These are phyloP conservation scores for Mycena indigotica DNA, from an alignment of 768 basidiomycete species.

Conservation along the genomic window DNA sequence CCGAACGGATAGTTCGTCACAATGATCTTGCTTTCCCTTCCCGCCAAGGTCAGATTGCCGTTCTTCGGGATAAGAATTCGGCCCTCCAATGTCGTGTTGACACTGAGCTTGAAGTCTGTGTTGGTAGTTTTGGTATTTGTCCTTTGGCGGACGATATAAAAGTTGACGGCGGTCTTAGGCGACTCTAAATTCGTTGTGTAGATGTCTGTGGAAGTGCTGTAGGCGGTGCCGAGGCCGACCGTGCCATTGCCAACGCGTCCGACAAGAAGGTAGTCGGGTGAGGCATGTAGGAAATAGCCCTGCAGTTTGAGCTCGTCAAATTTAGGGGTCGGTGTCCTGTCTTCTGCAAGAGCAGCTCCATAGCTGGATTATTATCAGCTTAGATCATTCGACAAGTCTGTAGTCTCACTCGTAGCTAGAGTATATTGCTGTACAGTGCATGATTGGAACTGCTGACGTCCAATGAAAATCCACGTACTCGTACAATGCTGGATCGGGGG, in stretches of 20 bases:
- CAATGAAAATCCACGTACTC: slow-evolving; percentile 4
- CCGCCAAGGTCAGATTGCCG: slow-evolving; percentile 53
- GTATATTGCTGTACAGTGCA: slow-evolving; percentile 29
- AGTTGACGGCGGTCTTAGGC: slow-evolving; percentile 52
- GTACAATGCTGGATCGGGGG: slow-evolving; percentile 10
- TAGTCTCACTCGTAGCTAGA: slow-evolving; percentile 39
- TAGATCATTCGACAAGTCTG: neutral
- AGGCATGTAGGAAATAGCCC: slow-evolving; percentile 64
- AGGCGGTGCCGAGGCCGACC: slow-evolving; percentile 38
- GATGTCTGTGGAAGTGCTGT: slow-evolving; percentile 38
- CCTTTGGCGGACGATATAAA: slow-evolving; percentile 60
- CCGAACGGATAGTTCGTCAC: slow-evolving; percentile 69
- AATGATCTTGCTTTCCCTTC: slow-evolving; percentile 54
- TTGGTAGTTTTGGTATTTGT: slow-evolving; percentile 50
- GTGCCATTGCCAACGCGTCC: slow-evolving; percentile 59
- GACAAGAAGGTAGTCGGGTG: slow-evolving; percentile 65
- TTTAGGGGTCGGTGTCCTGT: slow-evolving; percentile 56
- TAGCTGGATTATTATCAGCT: neutral
- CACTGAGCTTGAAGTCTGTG: slow-evolving; percentile 41
- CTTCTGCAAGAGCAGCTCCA: slow-evolving; percentile 50
- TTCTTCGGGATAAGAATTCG: slow-evolving; percentile 40
- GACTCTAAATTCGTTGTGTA: slow-evolving; percentile 59
- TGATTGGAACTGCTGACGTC: neutral
- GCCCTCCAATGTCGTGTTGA: slow-evolving; percentile 52
- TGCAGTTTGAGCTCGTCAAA: slow-evolving; percentile 67